Evolutionary conservation across 495 filamentous ascomycete species (phyloP).

Genomic region (Podospora australis): DNA sequence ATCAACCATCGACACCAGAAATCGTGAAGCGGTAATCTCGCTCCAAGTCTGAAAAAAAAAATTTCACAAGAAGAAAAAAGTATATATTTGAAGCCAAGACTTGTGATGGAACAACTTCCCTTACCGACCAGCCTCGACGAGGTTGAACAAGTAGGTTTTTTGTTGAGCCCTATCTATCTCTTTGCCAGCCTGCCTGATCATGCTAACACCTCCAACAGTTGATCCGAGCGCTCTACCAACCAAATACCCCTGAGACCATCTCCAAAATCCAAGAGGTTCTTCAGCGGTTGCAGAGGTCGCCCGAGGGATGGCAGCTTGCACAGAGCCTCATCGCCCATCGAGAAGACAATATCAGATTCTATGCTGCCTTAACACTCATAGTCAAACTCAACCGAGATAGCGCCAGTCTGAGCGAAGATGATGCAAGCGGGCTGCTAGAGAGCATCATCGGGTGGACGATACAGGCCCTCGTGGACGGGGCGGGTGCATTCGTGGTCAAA

Average conservation of each 20-base stretch:
- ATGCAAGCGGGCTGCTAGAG: constrained; percentile 57
- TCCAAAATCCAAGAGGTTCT: constrained; percentile 68
- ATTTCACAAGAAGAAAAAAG: too few relatives aligned
- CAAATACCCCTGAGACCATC: constrained; percentile 54
- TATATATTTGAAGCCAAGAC: background rate
- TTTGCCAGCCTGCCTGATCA: too few relatives aligned
- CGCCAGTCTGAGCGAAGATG: constrained; percentile 54
- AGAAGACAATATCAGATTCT: constrained; percentile 74
- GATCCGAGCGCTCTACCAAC: constrained; percentile 63
- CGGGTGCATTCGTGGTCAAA: constrained; percentile 60
- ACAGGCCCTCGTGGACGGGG: constrained; percentile 48
- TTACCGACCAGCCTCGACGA: constrained; percentile 35
- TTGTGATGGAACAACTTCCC: constrained; percentile 25
- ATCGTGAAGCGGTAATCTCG: too few relatives aligned
- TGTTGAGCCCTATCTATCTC: too few relatives aligned
- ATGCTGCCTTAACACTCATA: constrained; percentile 87
- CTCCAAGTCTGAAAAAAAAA: too few relatives aligned
- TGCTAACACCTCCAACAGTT: constrained; percentile 35
- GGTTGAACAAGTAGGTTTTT: constrained; percentile 33
- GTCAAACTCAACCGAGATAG: constrained; percentile 85
- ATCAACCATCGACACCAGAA: too few relatives aligned
- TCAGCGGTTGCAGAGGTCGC: constrained; percentile 65
- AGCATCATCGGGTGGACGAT: constrained; percentile 65
- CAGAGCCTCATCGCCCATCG: constrained; percentile 59
- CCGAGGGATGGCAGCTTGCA: constrained; percentile 79